Evolutionary conservation across 139 green algal genomes (phyloP).

Genomic region (Chlorella sp.): DNA sequence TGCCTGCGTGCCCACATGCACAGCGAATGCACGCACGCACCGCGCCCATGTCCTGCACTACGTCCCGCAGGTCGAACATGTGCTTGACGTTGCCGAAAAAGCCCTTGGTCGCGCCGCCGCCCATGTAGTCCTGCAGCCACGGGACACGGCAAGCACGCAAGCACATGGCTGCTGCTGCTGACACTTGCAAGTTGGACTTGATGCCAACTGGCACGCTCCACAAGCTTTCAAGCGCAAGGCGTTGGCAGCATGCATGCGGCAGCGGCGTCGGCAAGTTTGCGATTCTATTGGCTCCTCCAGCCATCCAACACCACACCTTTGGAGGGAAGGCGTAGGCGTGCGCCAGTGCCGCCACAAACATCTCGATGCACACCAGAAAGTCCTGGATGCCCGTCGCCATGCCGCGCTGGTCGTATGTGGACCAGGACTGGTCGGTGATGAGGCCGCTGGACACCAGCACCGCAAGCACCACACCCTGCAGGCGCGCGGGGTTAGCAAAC

Average conservation of each 20-base stretch:
- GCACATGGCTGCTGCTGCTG: too few relatives aligned
- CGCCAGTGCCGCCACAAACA: conserved; percentile 88
- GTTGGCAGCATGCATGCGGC: too few relatives aligned
- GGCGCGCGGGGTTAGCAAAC: too few relatives aligned
- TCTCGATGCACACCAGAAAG: conserved; percentile 96
- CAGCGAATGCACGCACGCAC: neutral
- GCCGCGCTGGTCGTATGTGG: conserved; percentile 62
- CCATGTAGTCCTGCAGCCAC: conserved; percentile 32
- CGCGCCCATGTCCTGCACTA: conserved; percentile 55
- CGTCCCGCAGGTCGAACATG: conserved; percentile 83
- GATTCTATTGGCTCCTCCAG: too few relatives aligned
- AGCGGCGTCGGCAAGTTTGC: too few relatives aligned
- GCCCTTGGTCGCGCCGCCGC: conserved; percentile 36
- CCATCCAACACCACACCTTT: too few relatives aligned
- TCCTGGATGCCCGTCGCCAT: conserved; percentile 71
- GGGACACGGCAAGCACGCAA: too few relatives aligned
- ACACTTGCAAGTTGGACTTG: too few relatives aligned
- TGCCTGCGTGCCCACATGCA: too few relatives aligned
- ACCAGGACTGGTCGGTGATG: conserved; percentile 43
- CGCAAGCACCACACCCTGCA: conserved; percentile 34
- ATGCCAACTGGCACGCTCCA: too few relatives aligned
- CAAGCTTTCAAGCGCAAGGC: too few relatives aligned
- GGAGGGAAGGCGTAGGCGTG: conserved; percentile 91
- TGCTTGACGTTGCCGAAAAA: conserved; percentile 72
- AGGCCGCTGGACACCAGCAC: conserved; percentile 38